Evolutionary conservation across 2,329 filamentous ascomycete genomes (phyloP).

Genomic region (Simplicillium aogashimaense): DNA sequence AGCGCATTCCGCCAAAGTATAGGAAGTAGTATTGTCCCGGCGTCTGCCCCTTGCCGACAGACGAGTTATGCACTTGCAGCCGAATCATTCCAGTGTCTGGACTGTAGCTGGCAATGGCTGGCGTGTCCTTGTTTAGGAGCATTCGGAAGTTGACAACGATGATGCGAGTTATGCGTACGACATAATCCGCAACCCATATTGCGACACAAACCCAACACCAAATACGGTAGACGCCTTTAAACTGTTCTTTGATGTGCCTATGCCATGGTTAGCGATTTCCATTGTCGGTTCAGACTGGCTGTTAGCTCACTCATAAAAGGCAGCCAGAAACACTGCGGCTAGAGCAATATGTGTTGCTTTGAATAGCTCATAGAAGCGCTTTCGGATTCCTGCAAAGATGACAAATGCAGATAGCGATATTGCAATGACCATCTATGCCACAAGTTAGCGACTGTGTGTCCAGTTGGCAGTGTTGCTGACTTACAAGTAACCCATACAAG

Average conservation of each 20-base stretch:
- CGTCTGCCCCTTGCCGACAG: conserved; percentile 16
- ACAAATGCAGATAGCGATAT: conserved; percentile 2
- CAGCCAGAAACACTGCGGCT: conserved; percentile 31
- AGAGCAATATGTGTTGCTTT: conserved; percentile 33
- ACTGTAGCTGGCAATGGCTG: conserved; percentile 21
- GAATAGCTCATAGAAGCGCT: conserved; percentile 31
- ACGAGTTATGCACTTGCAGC: conserved; percentile 19
- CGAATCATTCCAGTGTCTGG: conserved; percentile 23
- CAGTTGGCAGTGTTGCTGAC: not conserved
- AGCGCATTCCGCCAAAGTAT: conserved; percentile 20
- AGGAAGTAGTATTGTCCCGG: conserved; percentile 30
- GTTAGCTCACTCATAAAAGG: conserved; percentile 31
- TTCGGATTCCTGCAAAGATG: conserved; percentile 4
- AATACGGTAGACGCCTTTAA: conserved; percentile 9
- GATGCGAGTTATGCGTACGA: conserved; percentile 28
- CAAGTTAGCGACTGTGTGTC: too few species aligned
- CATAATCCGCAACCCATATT: conserved; percentile 34
- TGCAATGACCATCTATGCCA: conserved; percentile 1
- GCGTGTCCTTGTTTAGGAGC: conserved; percentile 17
- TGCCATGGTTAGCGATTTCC: not conserved
- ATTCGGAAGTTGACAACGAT: conserved; percentile 19
- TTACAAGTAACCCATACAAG: too few species aligned
- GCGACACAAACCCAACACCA: conserved; percentile 27
- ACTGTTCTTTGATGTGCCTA: conserved; percentile 10
- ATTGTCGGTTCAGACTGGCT: not conserved